Percentiles rank a stretch among this genome's conserved stretches.
Conservation (phyloP, 345 rosid species). For the Draba incana region DNA sequence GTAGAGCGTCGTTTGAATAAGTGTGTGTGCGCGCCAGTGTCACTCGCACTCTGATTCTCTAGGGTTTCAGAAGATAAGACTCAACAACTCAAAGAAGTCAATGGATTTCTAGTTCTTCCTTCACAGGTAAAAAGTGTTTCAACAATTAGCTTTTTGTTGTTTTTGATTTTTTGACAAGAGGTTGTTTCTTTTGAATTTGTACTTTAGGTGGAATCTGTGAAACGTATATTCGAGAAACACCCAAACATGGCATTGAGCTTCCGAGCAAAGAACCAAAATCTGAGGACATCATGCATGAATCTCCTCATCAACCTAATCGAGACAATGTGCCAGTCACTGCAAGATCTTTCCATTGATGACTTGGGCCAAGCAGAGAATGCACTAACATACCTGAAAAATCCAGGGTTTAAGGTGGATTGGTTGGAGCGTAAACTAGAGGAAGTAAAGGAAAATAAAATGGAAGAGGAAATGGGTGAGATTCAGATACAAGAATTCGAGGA, state of each 20-base stretch:
- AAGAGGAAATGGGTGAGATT: neutral
- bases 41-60: too few species aligned
- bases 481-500: neutral
- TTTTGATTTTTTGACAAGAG: neutral
- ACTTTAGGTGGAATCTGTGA: neutral
- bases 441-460: neutral
- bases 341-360: neutral
- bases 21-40: too few species aligned
- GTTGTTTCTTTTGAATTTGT: neutral
- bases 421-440: slow-evolving; percentile 10
- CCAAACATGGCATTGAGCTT: neutral
- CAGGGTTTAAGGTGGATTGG: slow-evolving; percentile 18
- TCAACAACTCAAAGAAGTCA: too few species aligned
- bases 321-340: neutral
- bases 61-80: too few species aligned
- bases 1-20: too few species aligned
- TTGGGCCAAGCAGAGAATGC: neutral
- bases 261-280: neutral
- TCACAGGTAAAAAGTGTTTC: too few species aligned
- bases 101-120: too few species aligned
- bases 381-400: neutral
- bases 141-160: neutral
- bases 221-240: neutral
- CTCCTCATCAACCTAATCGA: neutral
- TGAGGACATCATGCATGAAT: neutral